phyloP scores from a whole-genome alignment of 1,284 basidiomycete genomes.

The Ceratobasidium sp. region DNA sequence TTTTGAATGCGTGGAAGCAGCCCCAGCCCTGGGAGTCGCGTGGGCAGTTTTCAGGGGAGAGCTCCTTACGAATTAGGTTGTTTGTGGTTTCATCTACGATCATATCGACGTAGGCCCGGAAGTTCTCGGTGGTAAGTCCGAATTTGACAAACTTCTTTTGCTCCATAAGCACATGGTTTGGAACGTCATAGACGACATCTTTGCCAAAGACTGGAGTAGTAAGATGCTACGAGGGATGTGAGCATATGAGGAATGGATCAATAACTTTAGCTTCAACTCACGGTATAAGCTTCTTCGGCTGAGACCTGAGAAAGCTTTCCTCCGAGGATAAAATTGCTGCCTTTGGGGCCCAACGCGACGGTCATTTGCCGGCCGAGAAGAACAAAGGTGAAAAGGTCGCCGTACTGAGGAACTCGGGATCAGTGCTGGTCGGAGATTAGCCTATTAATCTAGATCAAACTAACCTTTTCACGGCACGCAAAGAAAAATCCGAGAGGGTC shows the following conservation, averaged over 20 bases:
- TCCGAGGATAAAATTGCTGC: slow-evolving; percentile 93
- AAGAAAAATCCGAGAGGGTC: slow-evolving; percentile 81
- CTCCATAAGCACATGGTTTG: slow-evolving; percentile 97
- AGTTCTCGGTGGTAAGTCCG: slow-evolving; percentile 89
- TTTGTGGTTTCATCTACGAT: slow-evolving; percentile 80
- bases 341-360: slow-evolving; percentile 88
- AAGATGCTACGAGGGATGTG: slow-evolving; percentile 62
- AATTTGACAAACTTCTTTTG: slow-evolving; percentile 98
- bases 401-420: slow-evolving; percentile 53
- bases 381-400: slow-evolving; percentile 90
- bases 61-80: slow-evolving; percentile 68
- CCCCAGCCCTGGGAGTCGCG: slow-evolving; percentile 57
- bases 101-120: slow-evolving; percentile 88
- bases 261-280: slow-evolving; percentile 48
- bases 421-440: background rate
- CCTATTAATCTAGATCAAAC: slow-evolving; percentile 44
- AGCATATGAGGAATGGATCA: background rate
- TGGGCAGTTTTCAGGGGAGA: slow-evolving; percentile 11
- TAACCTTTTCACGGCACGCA: slow-evolving; percentile 79
- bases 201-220: slow-evolving; percentile 95
- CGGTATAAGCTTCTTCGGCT: slow-evolving; percentile 96
- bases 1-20: slow-evolving; percentile 72
- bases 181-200: slow-evolving; percentile 96
- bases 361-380: slow-evolving; percentile 89
- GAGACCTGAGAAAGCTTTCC: slow-evolving; percentile 91